Evolutionary conservation across 2,329 filamentous ascomycete genomes (phyloP), one percentile per base, ranked within the genome.

Genomic region (Helicocarpus griseus): DNA sequence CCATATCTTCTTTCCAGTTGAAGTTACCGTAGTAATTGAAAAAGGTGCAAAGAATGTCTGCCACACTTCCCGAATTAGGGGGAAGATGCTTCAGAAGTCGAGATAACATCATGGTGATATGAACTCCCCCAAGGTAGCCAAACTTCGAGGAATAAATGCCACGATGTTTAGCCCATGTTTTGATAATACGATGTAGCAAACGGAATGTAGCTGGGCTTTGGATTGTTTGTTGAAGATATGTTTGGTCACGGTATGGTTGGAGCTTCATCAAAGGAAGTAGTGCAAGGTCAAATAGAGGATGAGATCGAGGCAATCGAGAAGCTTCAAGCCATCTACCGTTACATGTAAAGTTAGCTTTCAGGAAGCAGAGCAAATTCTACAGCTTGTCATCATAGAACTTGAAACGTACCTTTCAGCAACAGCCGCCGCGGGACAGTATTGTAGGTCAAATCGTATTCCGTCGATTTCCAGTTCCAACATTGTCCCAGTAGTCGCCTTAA

Each of bases 111-210:
- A 85, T 65, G 0, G 79, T 76, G 49, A 87, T 78, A 57, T 86
- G 82, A 19, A 85, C 78, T 3, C 82, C 82, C 5, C 80, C 77
- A 0, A 87, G 70, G 54, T 80, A 83, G 0, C 83, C 83, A 57
- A 85, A 85, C 45, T 75, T 79, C 1, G 81, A 75, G 0, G 80
- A 76, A 62, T 86, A 86, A 14, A 87, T 71, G 1, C 83, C 83
- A 5, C 79, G 75, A 9, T 73, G 67, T 50, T 74, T 73, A 1
- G 83, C 80, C 83, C 83, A 87, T 1, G 74, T 69, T 59, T 78
- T 82, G 60, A 87, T 74, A 51, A 77, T 71, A 1, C 79, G 74
- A 58, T 84, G 78, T 0, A 81, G 80, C 6, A 76, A 58, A 5
- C 77, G 75, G 61, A 85, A 87, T 8, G 74, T 69, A 1, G 73